These are phyloP conservation scores for Aplosporella prunicola DNA, from an alignment of 2,329 filamentous ascomycete genomes.

Conservation along the genomic window DNA sequence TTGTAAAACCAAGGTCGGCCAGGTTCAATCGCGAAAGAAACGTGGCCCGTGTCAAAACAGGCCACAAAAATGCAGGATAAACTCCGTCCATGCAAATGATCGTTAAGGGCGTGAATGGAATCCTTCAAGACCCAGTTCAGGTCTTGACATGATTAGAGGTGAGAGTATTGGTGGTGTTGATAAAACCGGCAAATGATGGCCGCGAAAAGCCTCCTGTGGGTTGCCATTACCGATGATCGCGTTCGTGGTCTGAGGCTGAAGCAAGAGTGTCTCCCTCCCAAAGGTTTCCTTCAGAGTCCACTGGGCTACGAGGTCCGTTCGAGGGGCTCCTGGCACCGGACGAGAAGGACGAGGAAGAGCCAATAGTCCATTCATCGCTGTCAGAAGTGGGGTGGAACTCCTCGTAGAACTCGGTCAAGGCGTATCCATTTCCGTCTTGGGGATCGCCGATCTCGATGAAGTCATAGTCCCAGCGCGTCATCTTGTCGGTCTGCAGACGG, in stretches of 20 bases:
- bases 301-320: conserved; percentile 34
- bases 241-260: conserved; percentile 33
- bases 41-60: no score
- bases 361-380: conserved; percentile 84
- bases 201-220: conserved; percentile 2
- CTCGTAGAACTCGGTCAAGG: conserved; percentile 48
- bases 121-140: not conserved
- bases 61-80: conserved; percentile 7
- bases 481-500: conserved; percentile 72
- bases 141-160: conserved; percentile 3
- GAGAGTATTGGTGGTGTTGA: not conserved
- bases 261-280: conserved; percentile 51
- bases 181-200: not conserved
- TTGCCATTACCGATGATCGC: conserved; percentile 10
- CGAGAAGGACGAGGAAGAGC: conserved; percentile 68
- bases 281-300: conserved; percentile 47
- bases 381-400: conserved; percentile 46
- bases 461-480: conserved; percentile 89
- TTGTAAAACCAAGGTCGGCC: no score
- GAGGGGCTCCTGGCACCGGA: conserved; percentile 53
- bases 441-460: conserved; percentile 76
- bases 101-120: conserved; percentile 10
- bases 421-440: conserved; percentile 43
- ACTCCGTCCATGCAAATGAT: conserved; percentile 12
- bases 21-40: no score